Evolutionary conservation across 2,329 filamentous ascomycete genomes (phyloP), one percentile per base, ranked within the genome.

Genomic region (Aspergillus sp.): DNA sequence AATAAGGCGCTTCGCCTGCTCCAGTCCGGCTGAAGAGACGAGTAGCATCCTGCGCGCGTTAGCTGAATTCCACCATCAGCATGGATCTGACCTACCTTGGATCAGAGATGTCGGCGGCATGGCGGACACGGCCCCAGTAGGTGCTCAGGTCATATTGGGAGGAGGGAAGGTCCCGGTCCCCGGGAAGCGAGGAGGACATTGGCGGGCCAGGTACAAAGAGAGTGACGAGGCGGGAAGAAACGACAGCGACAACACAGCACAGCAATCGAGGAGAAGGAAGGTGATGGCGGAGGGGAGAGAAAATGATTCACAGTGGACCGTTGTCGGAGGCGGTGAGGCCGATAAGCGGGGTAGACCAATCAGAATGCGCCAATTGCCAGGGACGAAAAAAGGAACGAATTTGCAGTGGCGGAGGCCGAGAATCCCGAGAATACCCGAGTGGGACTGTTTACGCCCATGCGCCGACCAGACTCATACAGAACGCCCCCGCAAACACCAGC

Each of bases 41-140:
- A 99, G 84, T 15, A 99, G 83, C 44, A 91, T 99, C 72, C 95
- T 99, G 53, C 17, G 41, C 12, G 6, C 11, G 33, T 62, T 57
- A 66, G 66, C 64, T 3, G 39, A 12, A 44, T n/a, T 17, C 5
- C 17, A 39, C 17, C 2, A 31, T 15, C 7, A 19, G 5, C 14
- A 6, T 17, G 50, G 41, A 53, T 48, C 8, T 6, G 27, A 37
- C 61, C 50, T 76, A 98, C 93, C 93, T 95, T 66, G 95, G 95
- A 81, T 99, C 95, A 73, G 93, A 90, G 68, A 99, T 87, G 68
- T 93, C 88, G 60, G 90, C 89, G 17, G 92, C 88, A 80, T 99
- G 93, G 78, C 85, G 86, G 70, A 98, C 95, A 58, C 95, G 88
- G 64, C 95, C 95, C 90, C 90, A 95, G 79, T 99, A 99, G 47